Percentiles rank a stretch among this genome's conserved stretches.
phyloP scores from a whole-genome alignment of 805 yeast species.

The Sporopachydermia quercuum region DNA sequence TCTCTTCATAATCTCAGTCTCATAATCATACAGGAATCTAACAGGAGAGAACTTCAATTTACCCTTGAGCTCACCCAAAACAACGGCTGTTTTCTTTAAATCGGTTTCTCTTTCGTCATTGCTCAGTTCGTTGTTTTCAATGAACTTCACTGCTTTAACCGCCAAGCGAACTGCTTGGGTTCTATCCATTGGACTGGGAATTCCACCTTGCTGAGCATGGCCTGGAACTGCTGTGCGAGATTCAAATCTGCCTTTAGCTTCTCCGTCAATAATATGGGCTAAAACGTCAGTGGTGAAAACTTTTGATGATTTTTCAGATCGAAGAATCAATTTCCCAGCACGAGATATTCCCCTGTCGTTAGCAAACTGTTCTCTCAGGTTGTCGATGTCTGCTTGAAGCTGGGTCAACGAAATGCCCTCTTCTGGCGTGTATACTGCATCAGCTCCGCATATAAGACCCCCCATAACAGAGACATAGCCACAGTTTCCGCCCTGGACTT shows the following conservation, averaged over 20 bases:
- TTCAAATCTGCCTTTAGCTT: conserved; percentile 65
- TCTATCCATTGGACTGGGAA: conserved; percentile 90
- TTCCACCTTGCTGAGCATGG: conserved; percentile 95
- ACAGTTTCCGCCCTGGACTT: conserved; percentile 95
- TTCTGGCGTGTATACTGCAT: conserved; percentile 85
- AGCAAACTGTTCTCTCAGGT: conserved; percentile 51
- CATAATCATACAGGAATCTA: conserved; percentile 67
- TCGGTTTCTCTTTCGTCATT: background rate
- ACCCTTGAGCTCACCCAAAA: conserved; percentile 70
- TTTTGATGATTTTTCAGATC: conserved; percentile 70
- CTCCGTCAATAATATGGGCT: conserved; percentile 72
- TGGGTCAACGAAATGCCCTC: conserved; percentile 53
- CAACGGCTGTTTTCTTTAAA: conserved; percentile 46
- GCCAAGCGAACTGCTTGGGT: conserved; percentile 82
- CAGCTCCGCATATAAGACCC: conserved; percentile 80
- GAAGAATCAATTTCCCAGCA: conserved; percentile 74
- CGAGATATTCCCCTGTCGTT: conserved; percentile 66
- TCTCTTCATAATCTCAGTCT: conserved; percentile 67
- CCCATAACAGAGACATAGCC: conserved; percentile 86
- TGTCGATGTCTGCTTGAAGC: conserved; percentile 61
- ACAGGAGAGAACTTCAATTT: conserved; percentile 63
- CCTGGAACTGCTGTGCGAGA: conserved; percentile 95
- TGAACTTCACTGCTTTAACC: conserved; percentile 75
- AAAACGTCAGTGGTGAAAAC: conserved; percentile 72
- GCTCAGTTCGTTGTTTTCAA: conserved; percentile 37